Evolutionary conservation across 306 rosid genomes (phyloP), one percentile per base, ranked within the genome.

Genomic region (Prunus mongolica): DNA sequence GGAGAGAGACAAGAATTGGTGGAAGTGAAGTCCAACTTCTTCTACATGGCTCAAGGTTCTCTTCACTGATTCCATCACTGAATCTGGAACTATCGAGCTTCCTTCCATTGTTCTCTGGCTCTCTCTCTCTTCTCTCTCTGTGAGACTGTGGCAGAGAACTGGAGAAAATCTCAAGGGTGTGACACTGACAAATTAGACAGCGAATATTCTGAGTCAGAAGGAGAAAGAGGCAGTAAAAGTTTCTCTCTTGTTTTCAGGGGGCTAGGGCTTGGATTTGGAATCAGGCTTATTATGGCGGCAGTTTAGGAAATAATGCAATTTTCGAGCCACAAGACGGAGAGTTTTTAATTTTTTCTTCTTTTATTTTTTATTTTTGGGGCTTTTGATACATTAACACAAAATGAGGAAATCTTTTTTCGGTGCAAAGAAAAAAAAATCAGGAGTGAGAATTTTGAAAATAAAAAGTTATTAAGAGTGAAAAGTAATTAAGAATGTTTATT

Each of bases 31-130:
- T 58, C 76, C 85, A 6, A 92, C 79, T 32, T 86, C 83, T 22
- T 79, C 89, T 1, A 90, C 84, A 74, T 82, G 79, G 2, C 80
- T 74, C 82, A 89, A 75, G 52, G 96, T 88, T 56, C 73, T 77
- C 76, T 76, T 88, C 38, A 86, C 91, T 3, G 97, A 75, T 50
- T 92, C 91, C 92, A 79, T 77, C 32, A 78, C 91, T 4, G 91
- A 70, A 54, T 88, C 90, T 5, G 99, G 97, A 20, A 95, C 88
- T 38, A 77, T 84, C 24, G 68, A n/a, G 69, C 87, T 76, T 46
- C 83, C 86, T 81, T 88, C 92, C 88, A 92, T 89, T 49, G 41
- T 62, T 63, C 1, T 13, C 20, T 8, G 8, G 56, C 58, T 58
- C 67, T 55, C 2, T 20, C 25, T 55, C 57, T 51, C 57, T 51